Conservation (phyloP, 139 green algal genomes). For the Chlorella sp. region DNA sequence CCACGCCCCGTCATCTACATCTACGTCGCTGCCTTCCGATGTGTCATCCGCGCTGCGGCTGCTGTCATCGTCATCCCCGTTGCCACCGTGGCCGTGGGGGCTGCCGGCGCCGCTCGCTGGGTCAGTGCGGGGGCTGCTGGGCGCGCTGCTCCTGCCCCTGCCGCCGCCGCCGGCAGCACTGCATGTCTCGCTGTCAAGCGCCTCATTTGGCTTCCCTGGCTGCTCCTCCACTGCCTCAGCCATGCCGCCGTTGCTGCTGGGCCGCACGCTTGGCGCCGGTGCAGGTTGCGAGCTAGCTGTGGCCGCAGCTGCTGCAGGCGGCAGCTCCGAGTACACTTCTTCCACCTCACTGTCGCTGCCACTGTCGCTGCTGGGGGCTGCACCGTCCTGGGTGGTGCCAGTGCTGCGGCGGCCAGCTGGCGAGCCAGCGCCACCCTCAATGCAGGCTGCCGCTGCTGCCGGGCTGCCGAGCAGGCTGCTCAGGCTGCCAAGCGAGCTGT, state of each 20-base stretch:
- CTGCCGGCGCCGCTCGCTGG: neutral
- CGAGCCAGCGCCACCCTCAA: too few relatives aligned
- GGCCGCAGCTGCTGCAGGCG: neutral
- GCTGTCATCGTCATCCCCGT: neutral
- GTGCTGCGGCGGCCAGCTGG: neutral
- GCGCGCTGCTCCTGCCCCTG: neutral
- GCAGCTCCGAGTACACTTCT: neutral
- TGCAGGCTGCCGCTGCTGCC: too few relatives aligned
- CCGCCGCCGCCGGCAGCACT: neutral
- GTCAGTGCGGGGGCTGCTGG: neutral
- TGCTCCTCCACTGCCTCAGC: neutral
- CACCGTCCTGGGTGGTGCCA: too few relatives aligned
- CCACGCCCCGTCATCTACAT: neutral
- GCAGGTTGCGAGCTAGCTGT: neutral
- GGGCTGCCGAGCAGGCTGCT: too few relatives aligned
- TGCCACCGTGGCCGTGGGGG: neutral
- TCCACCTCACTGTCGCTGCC: conserved; percentile 1
- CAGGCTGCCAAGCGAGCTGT: too few relatives aligned
- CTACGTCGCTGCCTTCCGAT: neutral
- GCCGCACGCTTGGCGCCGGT: neutral
- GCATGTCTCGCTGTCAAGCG: neutral
- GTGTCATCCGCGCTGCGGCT: neutral
- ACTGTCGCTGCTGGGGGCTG: neutral
- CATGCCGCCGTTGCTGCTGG: neutral
- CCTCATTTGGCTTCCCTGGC: neutral